Evolutionary conservation across 352 stramenopile species (phyloP).

Genomic region (Globisporangium abappressorium): DNA sequence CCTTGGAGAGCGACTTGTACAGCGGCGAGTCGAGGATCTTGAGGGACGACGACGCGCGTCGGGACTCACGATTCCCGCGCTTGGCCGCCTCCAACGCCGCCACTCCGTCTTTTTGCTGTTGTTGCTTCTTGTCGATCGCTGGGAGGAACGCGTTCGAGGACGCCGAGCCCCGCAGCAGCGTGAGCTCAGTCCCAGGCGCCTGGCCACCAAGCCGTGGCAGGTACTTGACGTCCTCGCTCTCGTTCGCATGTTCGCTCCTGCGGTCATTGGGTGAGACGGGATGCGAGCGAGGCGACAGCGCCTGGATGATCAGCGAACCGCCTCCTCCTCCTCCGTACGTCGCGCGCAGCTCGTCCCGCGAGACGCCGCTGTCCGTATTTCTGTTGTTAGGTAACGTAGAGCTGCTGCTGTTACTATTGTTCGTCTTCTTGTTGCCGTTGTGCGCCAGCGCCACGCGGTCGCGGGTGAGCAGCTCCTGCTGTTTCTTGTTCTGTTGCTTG

Average conservation of each 20-base stretch:
- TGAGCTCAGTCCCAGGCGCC: neutral
- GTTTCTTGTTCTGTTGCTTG: slow-evolving; percentile 79
- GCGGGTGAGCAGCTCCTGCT: slow-evolving; percentile 50
- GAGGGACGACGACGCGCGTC: slow-evolving; percentile 25
- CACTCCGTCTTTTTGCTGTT: slow-evolving; percentile 13
- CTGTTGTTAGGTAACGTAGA: slow-evolving; percentile 2
- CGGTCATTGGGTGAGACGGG: slow-evolving; percentile 19
- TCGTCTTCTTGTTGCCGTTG: neutral
- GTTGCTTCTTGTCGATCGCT: slow-evolving; percentile 31
- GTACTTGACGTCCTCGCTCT: slow-evolving; percentile 5
- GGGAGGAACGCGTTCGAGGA: slow-evolving; percentile 23
- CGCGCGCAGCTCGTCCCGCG: slow-evolving; percentile 56
- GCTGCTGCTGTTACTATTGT: neutral
- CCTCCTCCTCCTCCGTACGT: slow-evolving; percentile 38
- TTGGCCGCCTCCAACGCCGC: slow-evolving; percentile 16
- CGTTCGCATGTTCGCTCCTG: slow-evolving; percentile 28
- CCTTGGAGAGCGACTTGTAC: slow-evolving; percentile 69
- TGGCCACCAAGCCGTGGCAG: slow-evolving; percentile 3
- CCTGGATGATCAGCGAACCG: slow-evolving; percentile 47
- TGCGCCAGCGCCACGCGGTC: slow-evolving; percentile 40
- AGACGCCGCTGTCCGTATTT: slow-evolving; percentile 20
- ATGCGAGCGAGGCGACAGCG: slow-evolving; percentile 21
- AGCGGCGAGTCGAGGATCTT: slow-evolving; percentile 73
- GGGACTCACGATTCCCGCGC: slow-evolving; percentile 25
- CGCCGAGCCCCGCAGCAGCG: slow-evolving; percentile 1